phyloP scores from a whole-genome alignment of 2,329 filamentous ascomycete genomes.

The Penicillium sclerotigenum region DNA sequence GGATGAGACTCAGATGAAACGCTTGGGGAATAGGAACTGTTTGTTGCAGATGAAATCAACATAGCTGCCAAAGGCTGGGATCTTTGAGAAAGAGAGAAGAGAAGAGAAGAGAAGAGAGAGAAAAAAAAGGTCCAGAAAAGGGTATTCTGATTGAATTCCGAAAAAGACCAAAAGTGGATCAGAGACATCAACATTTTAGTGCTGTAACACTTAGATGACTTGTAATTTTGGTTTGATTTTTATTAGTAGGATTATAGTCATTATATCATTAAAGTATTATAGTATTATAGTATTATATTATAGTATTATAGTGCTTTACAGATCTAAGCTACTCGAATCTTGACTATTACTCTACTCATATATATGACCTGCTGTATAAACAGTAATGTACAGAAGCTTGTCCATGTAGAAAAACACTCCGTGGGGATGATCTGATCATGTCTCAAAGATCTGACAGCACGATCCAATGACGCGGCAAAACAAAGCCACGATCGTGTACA shows the following conservation, averaged over 20 bases:
- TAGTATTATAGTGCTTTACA: too few species aligned
- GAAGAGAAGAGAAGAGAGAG: not conserved
- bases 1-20: conserved; percentile 27
- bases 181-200: conserved; percentile 23
- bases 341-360: not conserved
- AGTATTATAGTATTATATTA: too few species aligned
- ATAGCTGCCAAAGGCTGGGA: conserved; percentile 13
- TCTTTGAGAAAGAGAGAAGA: not conserved
- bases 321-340: not conserved
- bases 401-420: not conserved
- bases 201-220: conserved; percentile 26
- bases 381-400: not conserved
- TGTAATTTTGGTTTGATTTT: too few species aligned
- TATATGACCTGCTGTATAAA: not conserved
- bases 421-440: conserved; percentile 17
- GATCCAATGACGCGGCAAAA: conserved; percentile 2
- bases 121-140: not conserved
- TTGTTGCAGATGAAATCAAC: conserved; percentile 27
- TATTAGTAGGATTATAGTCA: too few species aligned
- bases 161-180: conserved; percentile 28
- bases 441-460: conserved; percentile 9
- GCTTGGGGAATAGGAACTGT: conserved; percentile 29
- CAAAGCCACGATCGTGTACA: not conserved
- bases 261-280: too few species aligned
- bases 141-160: conserved; percentile 14